A percentile compares a stretch with the other conserved stretches of the same genome.
Conservation (phyloP, 495 filamentous ascomycete genomes). For the Daldinia loculata region DNA sequence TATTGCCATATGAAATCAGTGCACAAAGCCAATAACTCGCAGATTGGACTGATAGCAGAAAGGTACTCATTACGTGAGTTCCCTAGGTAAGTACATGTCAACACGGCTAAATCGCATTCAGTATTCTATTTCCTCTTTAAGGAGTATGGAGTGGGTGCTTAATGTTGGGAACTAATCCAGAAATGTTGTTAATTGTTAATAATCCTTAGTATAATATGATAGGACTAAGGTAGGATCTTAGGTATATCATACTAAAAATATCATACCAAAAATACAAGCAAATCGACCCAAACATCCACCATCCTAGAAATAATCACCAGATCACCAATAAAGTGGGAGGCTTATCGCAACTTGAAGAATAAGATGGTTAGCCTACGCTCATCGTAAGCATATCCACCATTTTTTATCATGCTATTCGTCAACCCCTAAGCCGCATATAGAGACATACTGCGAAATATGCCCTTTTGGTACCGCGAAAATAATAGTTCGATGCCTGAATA, state of each 20-base stretch:
- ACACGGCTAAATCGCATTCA: no score
- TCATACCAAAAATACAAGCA: no score
- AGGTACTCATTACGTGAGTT: no score
- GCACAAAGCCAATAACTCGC: no score
- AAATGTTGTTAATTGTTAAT: neutral
- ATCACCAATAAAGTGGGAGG: neutral
- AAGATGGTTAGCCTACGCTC: neutral
- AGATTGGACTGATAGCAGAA: no score
- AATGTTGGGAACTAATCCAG: neutral
- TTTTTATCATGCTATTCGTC: neutral
- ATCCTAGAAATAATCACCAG: neutral
- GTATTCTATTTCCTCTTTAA: neutral
- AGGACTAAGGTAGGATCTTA: no score
- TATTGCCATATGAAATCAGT: no score
- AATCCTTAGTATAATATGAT: neutral
- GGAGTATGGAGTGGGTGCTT: neutral
- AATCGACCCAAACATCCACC: neutral
- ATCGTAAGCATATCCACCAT: neutral
- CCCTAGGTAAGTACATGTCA: no score
- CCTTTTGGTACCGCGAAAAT: neutral
- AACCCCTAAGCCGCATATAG: neutral
- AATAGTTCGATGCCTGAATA: neutral
- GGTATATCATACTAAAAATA: no score
- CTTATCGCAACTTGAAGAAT: constrained; percentile 4
- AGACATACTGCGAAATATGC: constrained; percentile 14